Base-by-base conservation (phyloP, 163 green algal genomes). In the Chlorella variabilis region DNA sequence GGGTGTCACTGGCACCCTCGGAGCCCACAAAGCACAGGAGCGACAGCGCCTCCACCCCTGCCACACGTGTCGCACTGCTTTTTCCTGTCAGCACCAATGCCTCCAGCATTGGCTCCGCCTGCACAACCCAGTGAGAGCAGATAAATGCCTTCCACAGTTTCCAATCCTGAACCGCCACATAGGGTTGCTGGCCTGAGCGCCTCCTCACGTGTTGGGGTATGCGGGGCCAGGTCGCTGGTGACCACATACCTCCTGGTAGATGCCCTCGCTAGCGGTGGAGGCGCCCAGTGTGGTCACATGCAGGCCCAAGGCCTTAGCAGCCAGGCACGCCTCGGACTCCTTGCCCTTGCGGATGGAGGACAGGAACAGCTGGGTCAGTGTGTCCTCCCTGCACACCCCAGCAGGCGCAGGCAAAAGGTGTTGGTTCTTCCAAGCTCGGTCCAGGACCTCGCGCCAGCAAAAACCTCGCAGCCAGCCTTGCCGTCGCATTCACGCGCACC, bases 1-100 rank as follows among this genome's bases (percentile, higher is more conserved):
- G 73, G 67, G 82, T 88, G 31, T 76, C 83, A 20, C 49, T 39
- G 39, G 88, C 66, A 41, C 93, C 89, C 42, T 92, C 87, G 0
- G 58, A 75, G 9, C 83, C 80, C 9, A 93, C 83, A 56, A 96
- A 96, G 63, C 85, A 88, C 61, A 87, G 77, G 56, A 95, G 45
- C 20, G 81, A 80, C 25, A 96, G 87, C 29, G 85, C 77, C 29
- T 96, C 91, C 9, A 85, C 63, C 0, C 85, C 90, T 0, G 88
- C 83, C 1, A 65, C 74, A 33, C 84, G 83, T 4, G 82, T 76
- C 1, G 71, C 75, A 0, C 59, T 34, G 9, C 65, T 62, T 33
- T 84, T 87, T 49, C 89, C 81, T 27, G 79, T 62, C 42, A 63
- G 71, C 1, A 84, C 73, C 0, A 86, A 45, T 4, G 84, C 87